Percentiles rank a stretch among this genome's conserved stretches.
These are phyloP conservation scores for Paraconiothyrium brasiliense DNA, from an alignment of 2,329 filamentous ascomycete genomes.

Conservation along the genomic window DNA sequence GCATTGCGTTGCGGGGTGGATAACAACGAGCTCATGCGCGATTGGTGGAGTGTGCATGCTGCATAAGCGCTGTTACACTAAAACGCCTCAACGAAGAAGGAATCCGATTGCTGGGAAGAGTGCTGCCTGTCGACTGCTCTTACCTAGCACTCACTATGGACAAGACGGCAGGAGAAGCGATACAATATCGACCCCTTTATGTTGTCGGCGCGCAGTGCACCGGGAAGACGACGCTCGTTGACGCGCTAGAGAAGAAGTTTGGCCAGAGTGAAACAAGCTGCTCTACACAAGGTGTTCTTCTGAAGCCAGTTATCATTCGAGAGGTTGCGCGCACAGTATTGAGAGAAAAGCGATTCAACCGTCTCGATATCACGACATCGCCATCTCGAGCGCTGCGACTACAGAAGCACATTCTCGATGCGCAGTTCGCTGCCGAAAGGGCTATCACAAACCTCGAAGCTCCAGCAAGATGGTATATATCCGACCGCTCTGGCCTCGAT, in stretches of 20 bases:
- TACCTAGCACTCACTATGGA: not conserved
- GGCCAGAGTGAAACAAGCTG: slow-evolving; percentile 5
- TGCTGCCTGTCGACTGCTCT: not conserved
- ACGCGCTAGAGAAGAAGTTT: slow-evolving; percentile 42
- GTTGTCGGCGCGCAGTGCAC: slow-evolving; percentile 58
- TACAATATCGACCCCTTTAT: slow-evolving; percentile 43
- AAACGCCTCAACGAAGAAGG: not conserved
- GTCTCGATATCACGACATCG: slow-evolving; percentile 44
- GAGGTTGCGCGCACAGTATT: slow-evolving; percentile 54
- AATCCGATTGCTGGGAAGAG: not conserved
- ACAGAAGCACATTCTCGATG: slow-evolving; percentile 52
- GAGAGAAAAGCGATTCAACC: slow-evolving; percentile 43
- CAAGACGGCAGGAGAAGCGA: slow-evolving; percentile 4
- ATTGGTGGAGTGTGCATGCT: not conserved
- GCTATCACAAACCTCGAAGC: slow-evolving; percentile 1
- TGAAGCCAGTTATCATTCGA: slow-evolving; percentile 36
- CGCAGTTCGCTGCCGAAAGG: slow-evolving; percentile 47
- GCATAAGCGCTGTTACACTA: slow-evolving; percentile 17
- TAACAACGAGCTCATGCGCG: not conserved
- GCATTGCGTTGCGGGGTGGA: not conserved
- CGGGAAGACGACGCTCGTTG: slow-evolving; percentile 57
- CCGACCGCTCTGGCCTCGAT: slow-evolving; percentile 56
- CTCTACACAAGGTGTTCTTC: not conserved
- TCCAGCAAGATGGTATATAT: slow-evolving; percentile 48
- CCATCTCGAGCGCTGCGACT: slow-evolving; percentile 44